Evolutionary conservation across 495 filamentous ascomycete species (phyloP), one percentile per base, ranked within the genome.

Genomic region (Penicillium riverlandense): DNA sequence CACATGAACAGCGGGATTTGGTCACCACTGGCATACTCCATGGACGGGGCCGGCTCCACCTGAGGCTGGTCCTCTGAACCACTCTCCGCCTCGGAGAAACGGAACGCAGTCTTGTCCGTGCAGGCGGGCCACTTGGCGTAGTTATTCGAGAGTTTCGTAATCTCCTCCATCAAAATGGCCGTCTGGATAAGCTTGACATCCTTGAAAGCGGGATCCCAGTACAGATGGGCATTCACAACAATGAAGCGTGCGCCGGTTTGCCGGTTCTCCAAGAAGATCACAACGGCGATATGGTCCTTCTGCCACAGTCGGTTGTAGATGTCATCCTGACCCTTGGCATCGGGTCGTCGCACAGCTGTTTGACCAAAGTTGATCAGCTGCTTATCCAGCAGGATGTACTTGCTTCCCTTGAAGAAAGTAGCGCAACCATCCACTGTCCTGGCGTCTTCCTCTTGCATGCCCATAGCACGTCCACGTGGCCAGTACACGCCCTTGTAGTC

Each of bases 261-360:
- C 11, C 89, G 77, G 54, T 95, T 96, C 62, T 97, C 94, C 40
- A 97, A 75, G 65, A 98, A 92, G 43, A 85, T 74, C 27, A 95
- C 78, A 13, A 95, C 79, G 10, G 85, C 91, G 53, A 98, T 95
- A 56, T 97, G 87, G 67, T 98, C 92, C 67, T 90, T 86, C 46
- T 90, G 90, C 92, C 96, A 97, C 12, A 97, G 81, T 10, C 92
- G 83, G 59, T 98, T 97, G 74, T 92, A 97, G 47, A 96, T 89
- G 54, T 98, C 94, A 54, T 91, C 86, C 41, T 90, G 85, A 30
- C 86, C 84, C 66, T 96, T 97, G 77, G 94, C 92, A 62, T 96
- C 92, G 6, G 88, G 85, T 40, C 94, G 76, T 45, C 91, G 87
- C 62, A 97, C 92, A 45, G 92, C 91, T 12, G 81, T 84, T 47